These are phyloP conservation scores for Diaporthe sp. DNA, from an alignment of 2,329 filamentous ascomycete species.

Conservation along the genomic window DNA sequence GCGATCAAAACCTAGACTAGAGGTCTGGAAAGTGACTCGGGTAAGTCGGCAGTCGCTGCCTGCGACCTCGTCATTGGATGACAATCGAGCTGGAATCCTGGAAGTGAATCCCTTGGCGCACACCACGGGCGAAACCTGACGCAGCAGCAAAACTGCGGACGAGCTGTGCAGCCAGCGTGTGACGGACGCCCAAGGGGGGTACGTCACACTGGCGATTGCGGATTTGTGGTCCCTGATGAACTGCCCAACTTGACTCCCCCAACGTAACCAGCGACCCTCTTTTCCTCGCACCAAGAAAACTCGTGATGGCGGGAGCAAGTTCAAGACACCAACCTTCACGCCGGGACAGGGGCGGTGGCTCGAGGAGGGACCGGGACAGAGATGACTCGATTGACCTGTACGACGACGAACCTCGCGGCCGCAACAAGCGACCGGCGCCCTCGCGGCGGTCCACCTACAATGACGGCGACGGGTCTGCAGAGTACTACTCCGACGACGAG, in stretches of 20 bases:
- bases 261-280: not conserved
- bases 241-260: not conserved
- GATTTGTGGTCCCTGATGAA: not conserved
- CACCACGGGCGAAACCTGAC: conserved; percentile 12
- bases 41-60: conserved; percentile 6
- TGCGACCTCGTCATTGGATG: conserved; percentile 16
- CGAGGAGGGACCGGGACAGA: conserved; percentile 25
- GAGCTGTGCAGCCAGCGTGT: conserved; percentile 1
- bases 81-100: conserved; percentile 20
- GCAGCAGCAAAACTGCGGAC: conserved; percentile 1
- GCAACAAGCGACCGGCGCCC: conserved; percentile 1
- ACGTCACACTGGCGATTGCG: conserved; percentile 13
- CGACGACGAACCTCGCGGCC: conserved; percentile 25
- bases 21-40: conserved; percentile 10
- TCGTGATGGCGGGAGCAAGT: conserved; percentile 10
- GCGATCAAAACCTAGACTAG: conserved; percentile 3
- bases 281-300: not conserved
- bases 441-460: conserved; percentile 32
- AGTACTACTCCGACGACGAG: conserved; percentile 34
- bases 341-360: not conserved
- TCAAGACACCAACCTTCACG: conserved; percentile 26
- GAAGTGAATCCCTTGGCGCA: conserved; percentile 30
- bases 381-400: conserved; percentile 25
- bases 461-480: conserved; percentile 33
- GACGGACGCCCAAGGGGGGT: conserved; percentile 6